Evolutionary conservation across 83 land plant genomes (phyloP), one percentile per base, ranked within the genome.

Genomic region (Thuja plicata): DNA sequence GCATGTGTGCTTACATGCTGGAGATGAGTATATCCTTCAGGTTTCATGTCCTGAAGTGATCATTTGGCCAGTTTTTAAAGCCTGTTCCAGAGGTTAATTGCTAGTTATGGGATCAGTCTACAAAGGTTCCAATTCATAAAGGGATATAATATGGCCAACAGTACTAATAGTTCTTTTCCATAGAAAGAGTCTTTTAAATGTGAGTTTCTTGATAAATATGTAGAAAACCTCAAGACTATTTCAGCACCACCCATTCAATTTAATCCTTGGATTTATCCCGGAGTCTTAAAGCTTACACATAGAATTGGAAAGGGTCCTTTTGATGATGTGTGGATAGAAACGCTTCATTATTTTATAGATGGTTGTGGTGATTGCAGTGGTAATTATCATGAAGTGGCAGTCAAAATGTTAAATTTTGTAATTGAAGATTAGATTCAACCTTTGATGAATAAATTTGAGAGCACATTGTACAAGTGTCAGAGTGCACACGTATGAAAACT

Each of bases 321-420:
- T 88, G 99, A 99, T 86, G 99, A 98, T 92, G 95, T 95, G 37
- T 98, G 99, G 99, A 90, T 98, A 41, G 98, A 99, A 32, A 98
- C 99, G n/a, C 95, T 93, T 84, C 98, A 97, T 92, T 89, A 52
- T 30, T 90, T 92, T 10, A 88, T 91, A 48, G 93, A 91, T 60
- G 97, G 96, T 74, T 96, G 16, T 77, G 80, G 80, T 77, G 80
- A 77, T 77, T 77, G 37, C 80, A 77, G 80, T 77, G 80, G 80
- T 60, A 93, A 94, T 77, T 93, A 87, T n/a, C n/a, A n/a, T n/a
- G n/a, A n/a, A n/a, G n/a, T n/a, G n/a, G n/a, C n/a, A n/a, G n/a
- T n/a, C n/a, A 97, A 98, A 88, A 94, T 96, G 96, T 91, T 98
- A 34, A 90, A 93, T 86, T 91, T 90, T 1, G 78, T 94, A 15